phyloP scores from a whole-genome alignment of 768 basidiomycete genomes.

The Serendipita sp. region DNA sequence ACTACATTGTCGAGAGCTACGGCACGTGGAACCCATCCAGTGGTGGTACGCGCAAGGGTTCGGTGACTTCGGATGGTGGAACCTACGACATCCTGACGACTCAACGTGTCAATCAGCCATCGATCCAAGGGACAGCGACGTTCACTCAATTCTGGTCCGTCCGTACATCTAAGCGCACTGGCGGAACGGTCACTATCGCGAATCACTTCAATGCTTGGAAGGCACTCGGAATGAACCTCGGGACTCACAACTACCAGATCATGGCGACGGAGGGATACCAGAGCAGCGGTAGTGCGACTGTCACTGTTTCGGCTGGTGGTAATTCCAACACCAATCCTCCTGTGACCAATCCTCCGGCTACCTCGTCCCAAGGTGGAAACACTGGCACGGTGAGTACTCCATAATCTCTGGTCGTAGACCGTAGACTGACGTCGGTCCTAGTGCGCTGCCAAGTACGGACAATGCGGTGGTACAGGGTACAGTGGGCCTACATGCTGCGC shows the following conservation, averaged over 20 bases:
- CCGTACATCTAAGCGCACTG: constrained; percentile 13
- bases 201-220: too few species aligned
- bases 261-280: too few species aligned
- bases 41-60: constrained; percentile 21
- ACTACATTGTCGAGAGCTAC: constrained; percentile 30
- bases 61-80: constrained; percentile 27
- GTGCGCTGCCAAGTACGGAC: neutral
- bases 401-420: neutral
- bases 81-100: constrained; percentile 29
- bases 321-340: too few species aligned
- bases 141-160: constrained; percentile 35
- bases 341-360: too few species aligned
- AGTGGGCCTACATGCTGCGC: constrained; percentile 5
- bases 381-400: too few species aligned
- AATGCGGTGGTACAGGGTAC: constrained; percentile 6
- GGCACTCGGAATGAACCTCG: too few species aligned
- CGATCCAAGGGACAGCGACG: constrained; percentile 28
- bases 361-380: too few species aligned
- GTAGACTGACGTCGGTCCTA: neutral
- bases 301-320: too few species aligned
- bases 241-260: too few species aligned
- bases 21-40: constrained; percentile 27
- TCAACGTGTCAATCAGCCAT: constrained; percentile 25
- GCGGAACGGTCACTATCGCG: too few species aligned
- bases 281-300: too few species aligned